Base-by-base conservation (phyloP, 2,329 filamentous ascomycete genomes). In the Hypoxylon sp. region DNA sequence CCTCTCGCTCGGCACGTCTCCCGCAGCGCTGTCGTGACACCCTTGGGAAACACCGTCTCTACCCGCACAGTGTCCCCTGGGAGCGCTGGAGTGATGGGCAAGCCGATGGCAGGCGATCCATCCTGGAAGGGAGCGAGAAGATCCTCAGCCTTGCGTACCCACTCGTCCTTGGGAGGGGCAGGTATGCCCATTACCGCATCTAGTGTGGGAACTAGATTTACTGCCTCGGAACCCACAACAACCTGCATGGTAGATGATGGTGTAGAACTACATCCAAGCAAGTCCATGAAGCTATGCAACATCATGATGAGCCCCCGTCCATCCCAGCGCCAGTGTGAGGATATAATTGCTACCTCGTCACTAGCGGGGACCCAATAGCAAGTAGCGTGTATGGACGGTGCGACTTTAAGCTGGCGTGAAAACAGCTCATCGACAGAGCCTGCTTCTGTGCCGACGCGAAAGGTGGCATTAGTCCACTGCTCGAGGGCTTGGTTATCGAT, bases 261-360 rank as follows among this genome's bases (percentile, higher is more conserved):
- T 27, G 31, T 6, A 42, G 39, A 4, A 27, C 24, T 42, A 24
- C 35, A 7, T 31, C 37, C 39, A 1, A 57, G 6, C 11, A 48
- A 27, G n/a, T 44, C 35, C 52, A 68, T 29, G 15, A 60, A 69
- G 1, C 19, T 19, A 27, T 61, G 58, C 50, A 69, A 15, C 54
- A 66, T 44, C 67, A 69, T 66, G 3, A 63, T 31, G 15, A 53
- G n/a, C 6, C 67, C 67, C 8, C 62, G 58, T 7, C 67, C 67
- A 15, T 69, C 67, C 48, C 53, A 60, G 10, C 58, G 58, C 62
- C 62, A 67, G 29, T 69, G 67, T 11, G 65, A 27, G 8, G 65
- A 60, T 6, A 68, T 50, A 5, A 64, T 37, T 0, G 51, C 60
- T 0, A 68, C 31, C 46, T 68, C 65, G 32, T 29, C 31, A 37